phyloP scores from a whole-genome alignment of 2,329 filamentous ascomycete species.

The Mycosphaerella arachidis region DNA sequence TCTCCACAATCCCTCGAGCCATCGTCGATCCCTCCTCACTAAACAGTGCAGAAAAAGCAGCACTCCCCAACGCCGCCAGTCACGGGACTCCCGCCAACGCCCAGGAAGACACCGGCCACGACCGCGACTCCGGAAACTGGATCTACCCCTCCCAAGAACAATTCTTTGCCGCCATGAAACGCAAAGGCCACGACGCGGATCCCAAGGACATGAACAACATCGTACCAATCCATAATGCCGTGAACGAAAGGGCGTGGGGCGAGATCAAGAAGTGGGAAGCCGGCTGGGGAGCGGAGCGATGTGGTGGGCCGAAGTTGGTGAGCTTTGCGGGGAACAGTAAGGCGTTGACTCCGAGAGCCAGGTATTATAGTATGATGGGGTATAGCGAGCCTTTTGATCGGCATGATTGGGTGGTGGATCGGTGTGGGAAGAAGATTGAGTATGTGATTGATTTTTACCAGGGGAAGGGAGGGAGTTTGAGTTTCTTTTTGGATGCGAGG shows the following conservation, averaged over 20 bases:
- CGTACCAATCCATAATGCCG: slow-evolving; percentile 95
- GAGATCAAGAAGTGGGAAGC: slow-evolving; percentile 89
- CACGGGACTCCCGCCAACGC: slow-evolving; percentile 54
- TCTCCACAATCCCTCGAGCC: slow-evolving; percentile 67
- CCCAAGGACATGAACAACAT: slow-evolving; percentile 81
- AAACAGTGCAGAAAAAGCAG: slow-evolving; percentile 34
- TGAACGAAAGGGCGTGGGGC: slow-evolving; percentile 93
- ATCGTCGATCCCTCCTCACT: slow-evolving; percentile 27
- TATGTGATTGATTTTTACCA: slow-evolving; percentile 99
- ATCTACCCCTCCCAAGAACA: slow-evolving; percentile 94
- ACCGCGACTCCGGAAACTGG: slow-evolving; percentile 76
- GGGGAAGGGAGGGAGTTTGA: slow-evolving; percentile 56
- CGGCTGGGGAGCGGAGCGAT: slow-evolving; percentile 58
- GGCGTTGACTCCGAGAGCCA: slow-evolving; percentile 72
- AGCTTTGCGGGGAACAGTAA: slow-evolving; percentile 68
- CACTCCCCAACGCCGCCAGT: slow-evolving; percentile 8
- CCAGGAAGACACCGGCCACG: slow-evolving; percentile 71
- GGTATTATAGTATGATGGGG: slow-evolving; percentile 74
- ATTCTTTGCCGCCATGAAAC: slow-evolving; percentile 95
- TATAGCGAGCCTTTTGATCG: slow-evolving; percentile 90
- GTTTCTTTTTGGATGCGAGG: slow-evolving; percentile 62
- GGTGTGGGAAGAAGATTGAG: slow-evolving; percentile 79
- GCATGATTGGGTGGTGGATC: slow-evolving; percentile 95
- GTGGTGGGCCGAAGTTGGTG: slow-evolving; percentile 74
- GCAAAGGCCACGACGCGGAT: slow-evolving; percentile 72